Percentiles rank a stretch among this genome's conserved stretches.
Conservation (phyloP, 2,329 filamentous ascomycete species). For the Pseudogymnoascus sp. region DNA sequence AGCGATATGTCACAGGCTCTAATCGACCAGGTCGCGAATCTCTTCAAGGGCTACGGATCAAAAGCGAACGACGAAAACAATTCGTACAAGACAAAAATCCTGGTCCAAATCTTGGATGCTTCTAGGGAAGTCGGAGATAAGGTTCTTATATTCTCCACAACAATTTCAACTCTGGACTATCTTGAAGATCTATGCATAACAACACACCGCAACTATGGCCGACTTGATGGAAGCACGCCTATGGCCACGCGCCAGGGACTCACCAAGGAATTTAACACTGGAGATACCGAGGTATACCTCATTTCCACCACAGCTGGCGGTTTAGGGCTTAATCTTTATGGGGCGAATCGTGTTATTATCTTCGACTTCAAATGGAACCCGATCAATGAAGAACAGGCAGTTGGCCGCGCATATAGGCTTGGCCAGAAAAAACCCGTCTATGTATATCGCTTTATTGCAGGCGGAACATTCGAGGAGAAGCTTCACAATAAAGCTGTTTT, state of each 20-base stretch:
- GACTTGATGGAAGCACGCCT: constrained; percentile 61
- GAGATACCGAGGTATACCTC: constrained; percentile 54
- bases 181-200: constrained; percentile 49
- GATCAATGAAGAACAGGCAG: constrained; percentile 73
- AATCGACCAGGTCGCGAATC: background rate
- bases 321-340: constrained; percentile 72
- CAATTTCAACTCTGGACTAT: constrained; percentile 61
- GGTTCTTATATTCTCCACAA: constrained; percentile 73
- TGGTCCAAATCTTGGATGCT: constrained; percentile 62
- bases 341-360: constrained; percentile 79
- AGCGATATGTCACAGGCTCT: background rate
- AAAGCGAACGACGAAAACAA: constrained; percentile 32
- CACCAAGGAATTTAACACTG: constrained; percentile 62
- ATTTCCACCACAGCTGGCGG: constrained; percentile 81
- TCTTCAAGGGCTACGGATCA: constrained; percentile 18
- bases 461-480: constrained; percentile 70
- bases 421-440: constrained; percentile 74
- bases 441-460: constrained; percentile 74
- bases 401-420: constrained; percentile 78
- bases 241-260: constrained; percentile 51
- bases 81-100: constrained; percentile 61
- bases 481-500: constrained; percentile 69
- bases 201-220: constrained; percentile 41
- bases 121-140: constrained; percentile 59
- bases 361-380: constrained; percentile 81